Percentiles rank a stretch among this genome's conserved stretches.
phyloP scores from a whole-genome alignment of 306 rosid genomes.

The Cicer bijugum region DNA sequence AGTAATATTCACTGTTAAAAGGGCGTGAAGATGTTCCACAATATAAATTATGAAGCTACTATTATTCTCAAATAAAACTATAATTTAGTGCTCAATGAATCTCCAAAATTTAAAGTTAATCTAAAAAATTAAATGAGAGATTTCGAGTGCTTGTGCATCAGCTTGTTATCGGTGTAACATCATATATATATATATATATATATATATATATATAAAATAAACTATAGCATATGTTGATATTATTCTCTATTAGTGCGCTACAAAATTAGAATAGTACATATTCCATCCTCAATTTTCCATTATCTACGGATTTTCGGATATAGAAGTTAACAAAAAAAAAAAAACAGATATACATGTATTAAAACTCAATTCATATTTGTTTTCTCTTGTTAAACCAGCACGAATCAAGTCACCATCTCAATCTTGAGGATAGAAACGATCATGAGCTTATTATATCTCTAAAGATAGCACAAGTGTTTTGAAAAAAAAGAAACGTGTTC shows the following conservation, averaged over 20 bases:
- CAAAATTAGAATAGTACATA: constrained; percentile 42
- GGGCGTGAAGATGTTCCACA: not conserved
- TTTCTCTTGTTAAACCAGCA: too few relatives aligned
- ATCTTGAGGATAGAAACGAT: too few relatives aligned
- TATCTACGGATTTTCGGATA: not conserved
- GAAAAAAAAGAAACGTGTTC: too few relatives aligned
- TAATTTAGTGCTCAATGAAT: constrained; percentile 11
- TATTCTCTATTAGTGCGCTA: constrained; percentile 44
- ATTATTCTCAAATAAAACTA: constrained; percentile 14
- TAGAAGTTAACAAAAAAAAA: too few relatives aligned
- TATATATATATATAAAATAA: not conserved
- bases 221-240: constrained; percentile 22
- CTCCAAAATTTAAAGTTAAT: constrained; percentile 4
- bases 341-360: too few relatives aligned
- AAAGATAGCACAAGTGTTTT: too few relatives aligned
- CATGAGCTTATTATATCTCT: too few relatives aligned
- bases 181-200: not conserved
- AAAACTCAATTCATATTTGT: too few relatives aligned
- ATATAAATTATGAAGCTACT: not conserved
- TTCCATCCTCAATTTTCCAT: constrained; percentile 46
- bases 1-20: too few relatives aligned
- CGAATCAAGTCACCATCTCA: too few relatives aligned
- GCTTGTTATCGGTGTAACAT: constrained; percentile 20
- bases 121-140: not conserved
- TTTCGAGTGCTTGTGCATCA: not conserved